Conservation (phyloP, 192 early-diverging fungal species). For the Gamsiella multidivaricata region DNA sequence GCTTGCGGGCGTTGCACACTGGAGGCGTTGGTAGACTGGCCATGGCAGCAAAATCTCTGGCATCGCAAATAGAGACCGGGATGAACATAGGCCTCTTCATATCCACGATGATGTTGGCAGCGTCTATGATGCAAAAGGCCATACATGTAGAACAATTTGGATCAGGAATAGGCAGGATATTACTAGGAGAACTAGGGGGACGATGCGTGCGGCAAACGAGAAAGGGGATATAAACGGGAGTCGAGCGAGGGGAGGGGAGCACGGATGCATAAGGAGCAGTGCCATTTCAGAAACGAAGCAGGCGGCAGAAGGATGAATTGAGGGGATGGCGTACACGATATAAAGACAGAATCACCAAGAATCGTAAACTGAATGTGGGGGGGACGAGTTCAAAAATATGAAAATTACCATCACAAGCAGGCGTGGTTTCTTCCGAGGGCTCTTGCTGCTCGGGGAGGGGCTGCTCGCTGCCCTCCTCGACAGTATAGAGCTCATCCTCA, state of each 20-base stretch:
- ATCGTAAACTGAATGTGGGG: too few relatives aligned
- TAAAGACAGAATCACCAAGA: too few relatives aligned
- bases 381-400: not conserved
- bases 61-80: conserved; percentile 50
- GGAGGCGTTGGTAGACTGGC: conserved; percentile 46
- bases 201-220: too few relatives aligned
- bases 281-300: too few relatives aligned
- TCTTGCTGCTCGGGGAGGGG: conserved; percentile 15
- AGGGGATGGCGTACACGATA: too few relatives aligned
- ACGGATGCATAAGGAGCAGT: too few relatives aligned
- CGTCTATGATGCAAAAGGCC: too few relatives aligned
- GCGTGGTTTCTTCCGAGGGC: conserved; percentile 1
- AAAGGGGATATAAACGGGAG: not conserved
- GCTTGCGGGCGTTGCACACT: conserved; percentile 49
- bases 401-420: conserved; percentile 19
- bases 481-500: conserved; percentile 35
- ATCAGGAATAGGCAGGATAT: conserved; percentile 20
- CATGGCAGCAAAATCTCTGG: conserved; percentile 43
- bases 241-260: conserved; percentile 1
- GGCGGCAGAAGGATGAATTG: too few relatives aligned
- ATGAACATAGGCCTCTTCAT: conserved; percentile 56
- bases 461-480: conserved; percentile 24
- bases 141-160: too few relatives aligned
- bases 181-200: not conserved
- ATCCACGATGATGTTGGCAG: conserved; percentile 40